Evolutionary conservation across 2,329 filamentous ascomycete species (phyloP), one percentile per base, ranked within the genome.

Genomic region (Ilyonectria sp.): DNA sequence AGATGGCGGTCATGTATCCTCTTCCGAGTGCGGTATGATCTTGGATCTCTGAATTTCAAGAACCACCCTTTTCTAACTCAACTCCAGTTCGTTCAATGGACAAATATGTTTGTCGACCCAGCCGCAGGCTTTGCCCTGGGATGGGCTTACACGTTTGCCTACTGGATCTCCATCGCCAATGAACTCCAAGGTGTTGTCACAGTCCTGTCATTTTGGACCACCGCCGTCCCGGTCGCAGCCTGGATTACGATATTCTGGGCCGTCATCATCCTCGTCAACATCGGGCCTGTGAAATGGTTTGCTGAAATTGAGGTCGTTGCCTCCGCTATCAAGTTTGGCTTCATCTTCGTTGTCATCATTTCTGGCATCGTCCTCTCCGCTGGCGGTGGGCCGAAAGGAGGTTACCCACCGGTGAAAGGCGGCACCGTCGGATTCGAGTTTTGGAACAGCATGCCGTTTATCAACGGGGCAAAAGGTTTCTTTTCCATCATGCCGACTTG

Each of bases 401-500:
- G 62, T 8, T 65, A 43, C n/a, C 62, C 62, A 15, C 56, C 62
- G 7, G 50, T 60, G 9, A 56, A 65, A 23, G 80, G 83, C 29
- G 77, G 76, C 19, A 72, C 81, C 2, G 79, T 83, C 2, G 84
- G 84, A 1, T 85, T 85, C 75, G 76, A 79, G 4, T 85, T 85
- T 75, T 85, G 83, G 84, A 80, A 82, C 69, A 67, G 73, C 10
- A 75, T 73, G 46, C 75, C 82, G 33, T 84, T 84, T 67, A 82
- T 78, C 2, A 76, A 85, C 64, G 82, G 82, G 56, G 84, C 85
- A 78, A 83, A 82, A 64, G 83, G 83, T 3, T 86, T 90, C 74
- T 88, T 88, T 72, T 81, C 82, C 15, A 86, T 89, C n/a, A 85
- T 90, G 71, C 67, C 87, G 85, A 15, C 55, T 10, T 69, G 67